phyloP scores from a whole-genome alignment of 306 rosid species.

The Cucurbita argyrosperma region DNA sequence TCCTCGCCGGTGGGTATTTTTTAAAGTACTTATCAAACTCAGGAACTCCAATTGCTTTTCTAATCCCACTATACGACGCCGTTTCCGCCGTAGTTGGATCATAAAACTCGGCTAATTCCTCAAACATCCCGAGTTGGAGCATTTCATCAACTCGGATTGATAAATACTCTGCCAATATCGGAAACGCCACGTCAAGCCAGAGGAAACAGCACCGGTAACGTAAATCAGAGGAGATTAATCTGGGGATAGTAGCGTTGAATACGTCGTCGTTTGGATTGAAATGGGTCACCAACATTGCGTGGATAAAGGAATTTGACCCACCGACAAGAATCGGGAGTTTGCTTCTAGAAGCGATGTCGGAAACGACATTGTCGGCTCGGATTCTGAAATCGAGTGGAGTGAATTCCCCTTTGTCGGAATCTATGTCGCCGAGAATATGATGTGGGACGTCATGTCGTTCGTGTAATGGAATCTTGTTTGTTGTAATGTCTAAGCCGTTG shows the following conservation, averaged over 20 bases:
- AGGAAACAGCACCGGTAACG: not conserved
- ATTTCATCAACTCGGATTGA: not conserved
- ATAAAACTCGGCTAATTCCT: not conserved
- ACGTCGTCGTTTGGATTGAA: not conserved
- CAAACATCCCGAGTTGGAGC: not conserved
- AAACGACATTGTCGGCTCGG: not conserved
- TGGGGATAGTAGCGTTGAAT: not conserved
- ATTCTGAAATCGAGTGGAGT: not conserved
- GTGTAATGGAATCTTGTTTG: slow-evolving; percentile 1
- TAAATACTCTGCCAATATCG: not conserved
- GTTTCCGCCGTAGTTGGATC: not conserved
- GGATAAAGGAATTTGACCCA: slow-evolving; percentile 2
- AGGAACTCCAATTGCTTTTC: not conserved
- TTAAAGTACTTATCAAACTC: not conserved
- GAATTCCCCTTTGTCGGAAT: not conserved
- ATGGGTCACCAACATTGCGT: not conserved
- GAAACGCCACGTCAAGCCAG: not conserved
- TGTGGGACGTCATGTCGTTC: not conserved
- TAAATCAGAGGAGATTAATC: not conserved
- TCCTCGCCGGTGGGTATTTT: not conserved
- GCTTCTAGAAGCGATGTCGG: not conserved
- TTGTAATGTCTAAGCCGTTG: not conserved
- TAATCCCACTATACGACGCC: not conserved
- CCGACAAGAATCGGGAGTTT: not conserved
- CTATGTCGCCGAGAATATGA: not conserved